Base-by-base conservation (phyloP, 2,329 filamentous ascomycete species). In the Fusarium hainanense region DNA sequence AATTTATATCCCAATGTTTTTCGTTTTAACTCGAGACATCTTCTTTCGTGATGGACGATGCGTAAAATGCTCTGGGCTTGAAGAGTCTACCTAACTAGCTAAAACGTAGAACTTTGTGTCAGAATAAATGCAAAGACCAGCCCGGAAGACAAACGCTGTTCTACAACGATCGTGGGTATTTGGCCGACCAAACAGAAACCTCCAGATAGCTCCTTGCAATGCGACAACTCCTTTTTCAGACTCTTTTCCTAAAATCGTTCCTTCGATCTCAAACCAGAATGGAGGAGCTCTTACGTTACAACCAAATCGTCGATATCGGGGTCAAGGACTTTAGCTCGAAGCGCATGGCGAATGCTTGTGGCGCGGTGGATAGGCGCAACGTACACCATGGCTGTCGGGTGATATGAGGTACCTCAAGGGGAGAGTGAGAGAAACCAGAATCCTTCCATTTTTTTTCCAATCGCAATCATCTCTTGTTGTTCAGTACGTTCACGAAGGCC, bases 361-460 rank as follows among this genome's bases (percentile, higher is more conserved):
- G 96, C 92, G 74, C 90, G 88, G 80, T 99, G 96, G 60, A 99
- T 96, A 41, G 96, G 94, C 66, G 93, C 94, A 76, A 99, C 85
- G 80, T 98, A 99, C 55, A 96, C 92, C 96, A 99, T 99, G 58
- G 47, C 76, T 68, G 30, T 52, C 58, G 42, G 13, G 30, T 32
- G 30, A 32, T 14, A 32, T 7, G 30, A 14, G 30, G 13, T 16
- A 13, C 13, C 13, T 8, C 30, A 32, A 32, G 13, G 13, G 30
- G 30, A 32, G 30, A 32, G 30, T 32, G 30, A 32, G 30, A 14
- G 13, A 46, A 52, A 55, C 50, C 46, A 48, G 65, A 32, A 32
- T 43, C 13, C 30, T 51, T 41, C 12, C 34, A 12, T 20, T n/a
- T 41, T n/a, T 41, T 30, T 16, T 27, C 14, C 25, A 12, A 23